A percentile compares a stretch with the other conserved stretches of the same genome.
Evolutionary conservation across 352 stramenopile species (phyloP).

Genomic region (Blastocystis sp.): DNA sequence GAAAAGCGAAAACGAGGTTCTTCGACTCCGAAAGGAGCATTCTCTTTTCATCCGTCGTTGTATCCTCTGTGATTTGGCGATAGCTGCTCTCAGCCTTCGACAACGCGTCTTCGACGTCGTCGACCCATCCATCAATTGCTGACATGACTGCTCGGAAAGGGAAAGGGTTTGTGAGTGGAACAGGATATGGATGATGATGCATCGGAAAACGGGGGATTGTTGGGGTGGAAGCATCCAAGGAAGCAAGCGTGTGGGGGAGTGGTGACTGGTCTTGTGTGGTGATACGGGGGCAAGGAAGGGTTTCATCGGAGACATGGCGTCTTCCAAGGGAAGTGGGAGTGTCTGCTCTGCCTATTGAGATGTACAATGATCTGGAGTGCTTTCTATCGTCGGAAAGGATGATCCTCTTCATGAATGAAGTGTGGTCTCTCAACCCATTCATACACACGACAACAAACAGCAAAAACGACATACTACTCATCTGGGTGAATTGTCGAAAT

Average conservation of each 20-base stretch:
- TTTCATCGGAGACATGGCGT: too few relatives aligned
- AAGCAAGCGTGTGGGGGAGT: background rate
- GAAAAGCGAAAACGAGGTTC: background rate
- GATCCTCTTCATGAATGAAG: background rate
- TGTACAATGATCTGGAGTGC: background rate
- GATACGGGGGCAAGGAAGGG: too few relatives aligned
- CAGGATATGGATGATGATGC: background rate
- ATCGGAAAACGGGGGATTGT: background rate
- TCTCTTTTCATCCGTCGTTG: conserved; percentile 14
- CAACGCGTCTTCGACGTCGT: conserved; percentile 31
- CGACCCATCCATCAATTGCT: conserved; percentile 38
- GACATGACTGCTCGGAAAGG: background rate
- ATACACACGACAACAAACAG: background rate
- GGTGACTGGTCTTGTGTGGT: background rate
- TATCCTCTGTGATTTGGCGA: conserved; percentile 44
- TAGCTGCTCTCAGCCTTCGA: conserved; percentile 41
- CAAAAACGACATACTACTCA: background rate
- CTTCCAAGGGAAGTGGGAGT: too few relatives aligned
- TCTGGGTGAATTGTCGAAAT: conserved; percentile 24
- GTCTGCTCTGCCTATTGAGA: too few relatives aligned
- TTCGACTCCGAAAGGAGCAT: conserved; percentile 14
- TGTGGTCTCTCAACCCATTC: background rate
- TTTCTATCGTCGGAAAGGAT: background rate
- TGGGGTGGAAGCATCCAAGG: too few relatives aligned
- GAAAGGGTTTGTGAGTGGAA: background rate